phyloP scores from a whole-genome alignment of 2,329 filamentous ascomycete species.

The Rhexocercosporidium sp. region DNA sequence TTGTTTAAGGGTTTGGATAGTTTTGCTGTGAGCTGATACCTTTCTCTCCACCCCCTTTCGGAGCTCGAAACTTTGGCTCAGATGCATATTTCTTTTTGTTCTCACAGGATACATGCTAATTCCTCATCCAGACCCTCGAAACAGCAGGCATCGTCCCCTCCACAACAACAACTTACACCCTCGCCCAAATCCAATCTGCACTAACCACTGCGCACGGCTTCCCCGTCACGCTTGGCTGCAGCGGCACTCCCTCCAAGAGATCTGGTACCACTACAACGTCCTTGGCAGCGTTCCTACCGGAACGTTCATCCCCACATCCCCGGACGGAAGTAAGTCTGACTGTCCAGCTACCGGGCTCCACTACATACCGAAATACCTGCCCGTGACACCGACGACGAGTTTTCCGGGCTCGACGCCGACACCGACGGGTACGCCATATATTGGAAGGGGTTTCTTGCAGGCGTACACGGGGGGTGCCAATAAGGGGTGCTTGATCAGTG shows the following conservation, averaged over 20 bases:
- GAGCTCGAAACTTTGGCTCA: too few species aligned
- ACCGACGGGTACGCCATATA: slow-evolving; percentile 44
- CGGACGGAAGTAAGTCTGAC: slow-evolving; percentile 30
- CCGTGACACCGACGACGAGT: slow-evolving; percentile 56
- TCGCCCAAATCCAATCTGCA: slow-evolving; percentile 48
- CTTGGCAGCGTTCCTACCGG: slow-evolving; percentile 56
- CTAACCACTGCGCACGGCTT: slow-evolving; percentile 52
- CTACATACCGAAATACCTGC: slow-evolving; percentile 52
- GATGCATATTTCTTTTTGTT: background rate
- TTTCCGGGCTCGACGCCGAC: slow-evolving; percentile 37
- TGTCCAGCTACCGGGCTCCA: slow-evolving; percentile 66
- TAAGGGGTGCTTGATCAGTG: slow-evolving; percentile 69
- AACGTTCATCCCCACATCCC: slow-evolving; percentile 48
- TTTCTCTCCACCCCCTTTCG: too few species aligned
- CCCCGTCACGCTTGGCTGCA: slow-evolving; percentile 51
- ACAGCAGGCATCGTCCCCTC: slow-evolving; percentile 65
- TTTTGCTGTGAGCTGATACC: slow-evolving; percentile 57
- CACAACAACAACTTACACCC: slow-evolving; percentile 48
- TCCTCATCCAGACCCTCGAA: slow-evolving; percentile 53
- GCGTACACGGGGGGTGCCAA: slow-evolving; percentile 54
- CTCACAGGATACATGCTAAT: background rate
- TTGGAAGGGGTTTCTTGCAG: slow-evolving; percentile 64
- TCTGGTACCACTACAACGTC: slow-evolving; percentile 59
- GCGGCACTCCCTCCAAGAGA: slow-evolving; percentile 52
- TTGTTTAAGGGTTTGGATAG: slow-evolving; percentile 71